Base-by-base conservation (phyloP, 2,329 filamentous ascomycete species). In the Tolypocladium pustulatum region DNA sequence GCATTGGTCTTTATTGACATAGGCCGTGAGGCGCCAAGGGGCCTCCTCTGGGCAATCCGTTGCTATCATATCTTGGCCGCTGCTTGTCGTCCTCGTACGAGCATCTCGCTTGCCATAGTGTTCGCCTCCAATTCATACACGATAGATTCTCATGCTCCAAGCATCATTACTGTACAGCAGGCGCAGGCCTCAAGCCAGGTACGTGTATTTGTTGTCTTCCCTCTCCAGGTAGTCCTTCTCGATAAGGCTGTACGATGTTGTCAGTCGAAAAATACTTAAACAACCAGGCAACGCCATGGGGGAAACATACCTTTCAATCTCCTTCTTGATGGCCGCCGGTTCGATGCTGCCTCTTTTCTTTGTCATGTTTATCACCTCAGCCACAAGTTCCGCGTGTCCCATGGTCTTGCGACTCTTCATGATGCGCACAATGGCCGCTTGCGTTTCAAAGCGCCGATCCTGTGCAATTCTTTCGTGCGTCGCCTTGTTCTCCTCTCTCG, bases 401-500 rank as follows among this genome's bases (percentile, higher is more conserved):
- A 97, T 92, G 10, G 76, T 83, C 82, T 97, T 97, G 64, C 91
- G 82, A 63, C 87, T 89, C 84, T 99, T 99, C 89, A 99, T 92
- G 68, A 99, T 96, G 22, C 94, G 80, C 61, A 99, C 94, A 69
- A 99, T 95, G 0, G 94, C 93, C 0, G 94, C 94, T 73, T 99
- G 94, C 0, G 92, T 97, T 76, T 99, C 95, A 67, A 95, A 96
- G 68, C 96, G 91, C 56, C 94, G 80, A 69, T 99, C 94, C 57
- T 89, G 88, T 0, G 87, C 87, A 5, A 99, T 90, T 51, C 91
- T 84, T 72, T 96, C 88, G 73, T 97, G 91, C 1, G 92, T 97
- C 66, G 89, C 90, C 73, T 91, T 89, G 75, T 97, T 97, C 75
- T 99, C 94, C 68, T 93, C 89, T 67, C 89, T 89, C 0, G 94